Evolutionary conservation across 1,284 basidiomycete genomes (phyloP).

Genomic region (Rhodotorula sp.): DNA sequence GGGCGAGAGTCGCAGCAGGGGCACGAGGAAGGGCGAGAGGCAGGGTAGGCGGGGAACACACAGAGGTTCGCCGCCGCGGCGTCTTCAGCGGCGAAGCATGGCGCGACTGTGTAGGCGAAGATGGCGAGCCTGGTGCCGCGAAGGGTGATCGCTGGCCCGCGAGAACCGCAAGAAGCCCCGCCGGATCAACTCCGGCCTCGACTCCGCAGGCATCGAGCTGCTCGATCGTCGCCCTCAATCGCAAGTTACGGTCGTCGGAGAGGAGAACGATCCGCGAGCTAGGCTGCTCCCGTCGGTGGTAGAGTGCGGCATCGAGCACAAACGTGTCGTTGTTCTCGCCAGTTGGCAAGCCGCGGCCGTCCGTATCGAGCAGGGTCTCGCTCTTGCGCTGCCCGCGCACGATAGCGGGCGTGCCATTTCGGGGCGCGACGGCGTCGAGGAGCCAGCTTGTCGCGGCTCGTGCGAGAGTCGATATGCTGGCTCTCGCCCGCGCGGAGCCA

Average conservation of each 20-base stretch:
- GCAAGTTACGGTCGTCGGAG: conserved; percentile 36
- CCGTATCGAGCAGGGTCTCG: conserved; percentile 23
- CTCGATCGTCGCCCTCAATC: conserved; percentile 29
- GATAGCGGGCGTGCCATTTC: neutral
- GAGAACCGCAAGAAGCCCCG: conserved; percentile 12
- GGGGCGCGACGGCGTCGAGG: conserved; percentile 5
- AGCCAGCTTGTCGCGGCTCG: conserved; percentile 34
- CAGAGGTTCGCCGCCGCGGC: neutral
- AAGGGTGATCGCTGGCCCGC: neutral
- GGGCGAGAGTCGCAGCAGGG: neutral
- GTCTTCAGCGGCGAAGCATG: neutral
- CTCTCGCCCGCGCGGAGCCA: neutral
- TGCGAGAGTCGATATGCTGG: conserved; percentile 31
- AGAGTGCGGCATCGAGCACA: conserved; percentile 37
- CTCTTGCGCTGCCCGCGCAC: conserved; percentile 28
- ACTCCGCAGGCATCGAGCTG: conserved; percentile 12
- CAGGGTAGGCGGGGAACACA: neutral
- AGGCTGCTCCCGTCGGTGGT: neutral
- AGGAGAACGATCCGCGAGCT: conserved; percentile 22
- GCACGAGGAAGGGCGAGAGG: neutral
- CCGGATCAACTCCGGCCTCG: neutral
- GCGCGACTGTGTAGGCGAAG: neutral
- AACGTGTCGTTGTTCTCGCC: conserved; percentile 34
- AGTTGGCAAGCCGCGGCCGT: neutral
- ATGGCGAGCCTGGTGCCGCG: neutral